A percentile compares a stretch with the other conserved stretches of the same genome.
Evolutionary conservation across 2,329 filamentous ascomycete species (phyloP).

Genomic region (Macrophomina phaseolina): DNA sequence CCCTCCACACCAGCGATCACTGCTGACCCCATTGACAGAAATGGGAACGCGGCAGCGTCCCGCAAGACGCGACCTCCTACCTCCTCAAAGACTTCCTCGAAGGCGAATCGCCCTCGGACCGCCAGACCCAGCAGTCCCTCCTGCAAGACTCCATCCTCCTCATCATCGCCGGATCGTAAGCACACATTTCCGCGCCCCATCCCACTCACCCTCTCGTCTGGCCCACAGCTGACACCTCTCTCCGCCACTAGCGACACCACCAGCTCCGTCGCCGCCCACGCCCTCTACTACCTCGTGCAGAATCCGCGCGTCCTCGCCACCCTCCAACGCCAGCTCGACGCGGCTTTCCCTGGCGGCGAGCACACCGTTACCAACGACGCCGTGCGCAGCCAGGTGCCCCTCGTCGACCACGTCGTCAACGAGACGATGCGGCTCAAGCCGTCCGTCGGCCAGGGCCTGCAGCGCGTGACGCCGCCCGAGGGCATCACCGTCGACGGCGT

Average conservation of each 20-base stretch:
- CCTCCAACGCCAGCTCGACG: slow-evolving; percentile 30
- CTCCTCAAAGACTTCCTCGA: slow-evolving; percentile 47
- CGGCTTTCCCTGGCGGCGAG: slow-evolving; percentile 35
- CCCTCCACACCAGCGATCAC: background rate
- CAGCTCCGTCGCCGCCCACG: slow-evolving; percentile 1
- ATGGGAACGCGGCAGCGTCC: slow-evolving; percentile 35
- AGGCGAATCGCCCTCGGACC: slow-evolving; percentile 44
- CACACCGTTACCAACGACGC: slow-evolving; percentile 40
- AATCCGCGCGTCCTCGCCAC: slow-evolving; percentile 16
- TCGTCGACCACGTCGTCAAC: slow-evolving; percentile 50
- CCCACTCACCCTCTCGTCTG: background rate
- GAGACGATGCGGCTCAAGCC: slow-evolving; percentile 52
- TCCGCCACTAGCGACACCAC: slow-evolving; percentile 9
- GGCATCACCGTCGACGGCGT: slow-evolving; percentile 44
- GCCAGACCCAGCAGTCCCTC: slow-evolving; percentile 31
- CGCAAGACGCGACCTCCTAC: slow-evolving; percentile 48
- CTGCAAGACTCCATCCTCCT: slow-evolving; percentile 42
- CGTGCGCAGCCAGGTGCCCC: slow-evolving; percentile 33
- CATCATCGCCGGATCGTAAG: slow-evolving; percentile 39
- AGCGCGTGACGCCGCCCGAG: slow-evolving; percentile 45
- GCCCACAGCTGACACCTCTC: background rate
- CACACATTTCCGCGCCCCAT: background rate
- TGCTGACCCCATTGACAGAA: background rate
- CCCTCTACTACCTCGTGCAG: slow-evolving; percentile 33
- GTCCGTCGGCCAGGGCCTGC: slow-evolving; percentile 44